These are phyloP conservation scores for Achaetomium macrosporum DNA, from an alignment of 2,329 filamentous ascomycete genomes.

Conservation along the genomic window DNA sequence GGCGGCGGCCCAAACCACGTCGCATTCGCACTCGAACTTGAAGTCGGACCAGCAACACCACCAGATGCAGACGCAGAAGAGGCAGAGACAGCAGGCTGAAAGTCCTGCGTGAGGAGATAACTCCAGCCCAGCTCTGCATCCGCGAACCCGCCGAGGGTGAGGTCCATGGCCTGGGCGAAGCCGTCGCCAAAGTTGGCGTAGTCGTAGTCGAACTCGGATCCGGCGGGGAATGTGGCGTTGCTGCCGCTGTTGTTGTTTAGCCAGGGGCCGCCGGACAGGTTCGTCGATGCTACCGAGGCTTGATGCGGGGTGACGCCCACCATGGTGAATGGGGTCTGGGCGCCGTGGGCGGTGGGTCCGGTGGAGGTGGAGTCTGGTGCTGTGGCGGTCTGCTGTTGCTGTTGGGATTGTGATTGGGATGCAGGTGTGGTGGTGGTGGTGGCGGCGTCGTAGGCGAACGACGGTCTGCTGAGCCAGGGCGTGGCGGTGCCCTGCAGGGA, in stretches of 20 bases:
- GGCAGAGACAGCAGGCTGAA: too few relatives aligned
- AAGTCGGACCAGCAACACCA: too few relatives aligned
- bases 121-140: constrained; percentile 24
- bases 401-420: neutral
- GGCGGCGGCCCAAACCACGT: neutral
- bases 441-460: constrained; percentile 1
- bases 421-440: neutral
- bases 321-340: neutral
- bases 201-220: constrained; percentile 29
- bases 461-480: constrained; percentile 1
- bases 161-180: constrained; percentile 40
- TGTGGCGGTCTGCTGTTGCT: constrained; percentile 1
- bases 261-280: neutral
- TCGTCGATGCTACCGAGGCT: neutral
- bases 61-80: too few relatives aligned
- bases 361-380: neutral
- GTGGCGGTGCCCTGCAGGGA: neutral
- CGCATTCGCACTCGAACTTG: too few relatives aligned
- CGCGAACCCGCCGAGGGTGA: constrained; percentile 35
- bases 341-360: neutral
- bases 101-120: constrained; percentile 33
- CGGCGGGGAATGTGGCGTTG: constrained; percentile 15
- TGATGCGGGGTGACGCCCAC: neutral
- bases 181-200: constrained; percentile 34
- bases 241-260: constrained; percentile 5